Evolutionary conservation across 306 rosid genomes (phyloP).

Genomic region (Medicago lupulina): DNA sequence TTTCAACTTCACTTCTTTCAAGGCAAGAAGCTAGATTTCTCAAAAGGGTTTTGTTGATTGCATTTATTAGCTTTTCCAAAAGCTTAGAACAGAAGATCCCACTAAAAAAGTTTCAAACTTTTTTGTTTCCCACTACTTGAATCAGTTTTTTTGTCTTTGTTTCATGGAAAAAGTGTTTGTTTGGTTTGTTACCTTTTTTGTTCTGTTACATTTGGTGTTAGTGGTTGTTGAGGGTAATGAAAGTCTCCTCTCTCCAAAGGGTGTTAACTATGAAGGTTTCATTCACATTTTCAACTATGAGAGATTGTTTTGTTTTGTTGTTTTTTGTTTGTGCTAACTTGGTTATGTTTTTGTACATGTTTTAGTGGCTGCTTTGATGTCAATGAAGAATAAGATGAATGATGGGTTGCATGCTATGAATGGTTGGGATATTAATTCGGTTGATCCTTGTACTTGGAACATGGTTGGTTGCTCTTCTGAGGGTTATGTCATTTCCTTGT

Average conservation of each 20-base stretch:
- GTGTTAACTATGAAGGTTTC: constrained; percentile 92
- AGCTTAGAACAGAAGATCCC: constrained; percentile 36
- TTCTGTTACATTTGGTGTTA: constrained; percentile 43
- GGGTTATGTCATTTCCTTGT: constrained; percentile 85
- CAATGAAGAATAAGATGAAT: constrained; percentile 79
- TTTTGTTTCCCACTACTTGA: constrained; percentile 41
- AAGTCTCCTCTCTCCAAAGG: constrained; percentile 91
- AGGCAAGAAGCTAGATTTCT: constrained; percentile 42
- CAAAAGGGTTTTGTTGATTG: constrained; percentile 33
- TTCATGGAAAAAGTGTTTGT: constrained; percentile 51
- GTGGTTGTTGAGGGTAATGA: constrained; percentile 51
- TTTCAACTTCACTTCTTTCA: constrained; percentile 29
- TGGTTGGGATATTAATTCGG: constrained; percentile 96
- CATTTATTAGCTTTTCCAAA: constrained; percentile 32
- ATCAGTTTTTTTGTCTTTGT: constrained; percentile 35
- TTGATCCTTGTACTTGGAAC: constrained; percentile 97
- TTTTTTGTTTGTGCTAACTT: neutral
- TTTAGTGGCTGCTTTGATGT: constrained; percentile 94
- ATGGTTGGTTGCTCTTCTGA: constrained; percentile 86
- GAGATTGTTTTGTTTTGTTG: neutral
- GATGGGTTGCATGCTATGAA: constrained; percentile 66
- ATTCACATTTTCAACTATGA: constrained; percentile 15
- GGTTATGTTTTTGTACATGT: constrained; percentile 9
- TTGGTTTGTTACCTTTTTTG: constrained; percentile 46
- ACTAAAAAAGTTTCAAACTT: constrained; percentile 50